These are phyloP conservation scores for Sechiopsis laciniata DNA, from an alignment of 306 rosid species.

Conservation along the genomic window DNA sequence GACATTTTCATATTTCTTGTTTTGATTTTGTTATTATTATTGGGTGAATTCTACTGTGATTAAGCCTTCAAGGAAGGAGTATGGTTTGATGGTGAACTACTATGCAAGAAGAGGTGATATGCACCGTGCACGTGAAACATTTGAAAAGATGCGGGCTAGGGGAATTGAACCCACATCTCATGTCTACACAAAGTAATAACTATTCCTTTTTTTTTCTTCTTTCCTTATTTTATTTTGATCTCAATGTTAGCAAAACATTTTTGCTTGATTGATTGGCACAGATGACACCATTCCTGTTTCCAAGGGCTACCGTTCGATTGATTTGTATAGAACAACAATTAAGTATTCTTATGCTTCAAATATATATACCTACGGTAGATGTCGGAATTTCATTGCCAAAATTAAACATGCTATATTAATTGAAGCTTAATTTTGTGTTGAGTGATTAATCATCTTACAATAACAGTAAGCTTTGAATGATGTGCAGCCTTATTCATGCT, in stretches of 20 bases:
- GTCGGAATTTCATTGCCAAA: background rate
- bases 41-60: constrained; percentile 25
- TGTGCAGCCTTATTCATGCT: constrained; percentile 96
- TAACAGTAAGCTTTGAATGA: constrained; percentile 17
- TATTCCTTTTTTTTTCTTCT: background rate
- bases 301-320: background rate
- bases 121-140: constrained; percentile 86
- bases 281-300: background rate
- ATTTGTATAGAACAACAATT: too few species aligned
- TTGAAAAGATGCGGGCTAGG: constrained; percentile 94
- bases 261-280: background rate
- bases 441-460: constrained; percentile 12
- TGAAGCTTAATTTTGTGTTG: background rate
- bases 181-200: constrained; percentile 74
- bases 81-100: constrained; percentile 84
- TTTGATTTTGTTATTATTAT: constrained; percentile 8
- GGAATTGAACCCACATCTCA: constrained; percentile 90
- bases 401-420: background rate
- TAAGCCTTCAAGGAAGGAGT: constrained; percentile 94
- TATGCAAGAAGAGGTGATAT: constrained; percentile 93
- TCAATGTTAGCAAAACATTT: background rate
- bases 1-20: background rate
- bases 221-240: constrained; percentile 14
- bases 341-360: background rate
- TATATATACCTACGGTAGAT: background rate